Conservation (phyloP, 805 yeast genomes). For the Sugiyamaella boreocaroliniensis region DNA sequence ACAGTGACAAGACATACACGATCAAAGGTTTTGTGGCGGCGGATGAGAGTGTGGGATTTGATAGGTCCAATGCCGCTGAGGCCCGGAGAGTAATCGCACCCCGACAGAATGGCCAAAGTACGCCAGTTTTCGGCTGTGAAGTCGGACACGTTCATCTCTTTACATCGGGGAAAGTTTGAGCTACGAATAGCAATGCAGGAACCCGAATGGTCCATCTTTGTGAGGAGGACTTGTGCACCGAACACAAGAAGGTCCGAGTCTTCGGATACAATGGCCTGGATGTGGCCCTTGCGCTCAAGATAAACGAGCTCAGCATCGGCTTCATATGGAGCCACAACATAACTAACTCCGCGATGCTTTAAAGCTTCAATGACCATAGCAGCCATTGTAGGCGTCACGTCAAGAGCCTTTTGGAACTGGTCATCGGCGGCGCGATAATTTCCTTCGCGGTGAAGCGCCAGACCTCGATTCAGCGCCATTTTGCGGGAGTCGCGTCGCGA, state of each 20-base stretch:
- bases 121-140: constrained; percentile 55
- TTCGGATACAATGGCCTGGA: constrained; percentile 84
- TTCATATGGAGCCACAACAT: constrained; percentile 94
- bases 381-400: constrained; percentile 88
- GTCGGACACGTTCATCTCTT: constrained; percentile 41
- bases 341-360: constrained; percentile 49
- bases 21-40: constrained; percentile 45
- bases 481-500: constrained; percentile 46
- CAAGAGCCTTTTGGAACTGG: constrained; percentile 70
- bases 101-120: constrained; percentile 79
- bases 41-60: constrained; percentile 60
- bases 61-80: constrained; percentile 72
- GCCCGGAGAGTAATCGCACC: constrained; percentile 94
- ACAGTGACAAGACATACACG: constrained; percentile 20
- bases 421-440: constrained; percentile 56
- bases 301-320: constrained; percentile 97
- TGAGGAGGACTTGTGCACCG: constrained; percentile 70
- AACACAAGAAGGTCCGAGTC: constrained; percentile 89
- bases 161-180: constrained; percentile 45
- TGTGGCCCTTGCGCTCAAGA: constrained; percentile 64
- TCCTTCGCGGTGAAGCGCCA: constrained; percentile 42
- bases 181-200: constrained; percentile 64
- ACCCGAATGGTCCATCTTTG: constrained; percentile 69
- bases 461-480: constrained; percentile 53
- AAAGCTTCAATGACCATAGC: constrained; percentile 68